Evolutionary conservation across 1,284 basidiomycete genomes (phyloP), one percentile per base, ranked within the genome.

Genomic region (Pterulicium gracile): DNA sequence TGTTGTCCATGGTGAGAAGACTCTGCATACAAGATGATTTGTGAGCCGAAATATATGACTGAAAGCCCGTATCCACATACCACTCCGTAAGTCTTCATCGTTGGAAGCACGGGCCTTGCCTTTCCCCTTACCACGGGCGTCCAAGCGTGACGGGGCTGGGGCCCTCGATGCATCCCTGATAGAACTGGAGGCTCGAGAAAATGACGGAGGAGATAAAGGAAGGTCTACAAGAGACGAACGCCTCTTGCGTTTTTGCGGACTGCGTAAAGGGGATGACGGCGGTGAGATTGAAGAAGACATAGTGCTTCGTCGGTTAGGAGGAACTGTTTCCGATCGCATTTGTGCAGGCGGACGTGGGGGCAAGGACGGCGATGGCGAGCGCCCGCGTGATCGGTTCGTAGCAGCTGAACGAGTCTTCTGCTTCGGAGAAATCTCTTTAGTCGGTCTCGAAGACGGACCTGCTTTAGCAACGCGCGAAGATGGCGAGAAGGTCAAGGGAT

Each of bases 111-210:
- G 3, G 19, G 15, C 52, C 42, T 50, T 56, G 10, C 34, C 52
- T 48, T 53, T 58, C 4, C 49, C 49, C 42, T 56, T 57, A 17
- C 24, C 50, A 36, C 50, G 14, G 24, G 40, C 15, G 45, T 7
- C 36, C 36, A 39, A 39, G 7, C n/a, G n/a, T 39, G n/a, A n/a
- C n/a, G n/a, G n/a, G n/a, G n/a, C 19, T 39, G 5, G 19, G 36
- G n/a, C 15, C 36, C 19, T 39, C 36, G 36, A 39, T 7, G n/a
- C 36, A 17, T 39, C 36, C 15, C 15, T 39, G n/a, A 7, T 39
- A 18, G 36, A 17, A 4, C n/a, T 10, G 4, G 7, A 7, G 5
- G 36, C n/a, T 39, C 4, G 36, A 15, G 36, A 17, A 15, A 39
- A 39, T 5, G 36, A 18, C 15, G 36, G 36, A 39, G 36, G 36